Percentiles rank a stretch among this genome's conserved stretches.
Conservation (phyloP, 805 yeast genomes). For the Kodamaea jinghongensis region DNA sequence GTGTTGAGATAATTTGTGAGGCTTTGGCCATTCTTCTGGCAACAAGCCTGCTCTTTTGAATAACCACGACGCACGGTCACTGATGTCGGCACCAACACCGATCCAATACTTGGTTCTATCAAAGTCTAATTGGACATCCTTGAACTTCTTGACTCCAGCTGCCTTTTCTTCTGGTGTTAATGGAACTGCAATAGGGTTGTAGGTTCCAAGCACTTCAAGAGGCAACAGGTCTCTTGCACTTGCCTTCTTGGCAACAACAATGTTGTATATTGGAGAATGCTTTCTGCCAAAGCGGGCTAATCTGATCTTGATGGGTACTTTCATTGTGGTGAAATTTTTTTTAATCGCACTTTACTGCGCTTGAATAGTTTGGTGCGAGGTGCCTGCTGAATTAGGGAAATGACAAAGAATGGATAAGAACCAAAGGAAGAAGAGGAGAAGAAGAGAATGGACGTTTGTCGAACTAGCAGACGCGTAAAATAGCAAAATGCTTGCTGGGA, state of each 20-base stretch:
- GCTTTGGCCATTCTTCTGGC: conserved; percentile 56
- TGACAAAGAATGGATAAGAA: too few species aligned
- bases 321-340: conserved; percentile 30
- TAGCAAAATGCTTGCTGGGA: too few species aligned
- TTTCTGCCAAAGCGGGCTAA: conserved; percentile 91
- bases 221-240: conserved; percentile 88
- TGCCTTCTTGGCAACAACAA: conserved; percentile 76
- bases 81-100: conserved; percentile 95
- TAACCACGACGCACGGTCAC: conserved; percentile 72
- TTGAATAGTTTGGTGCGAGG: too few species aligned
- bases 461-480: too few species aligned
- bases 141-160: conserved; percentile 57
- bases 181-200: conserved; percentile 78
- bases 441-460: too few species aligned
- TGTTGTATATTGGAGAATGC: conserved; percentile 84
- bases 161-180: conserved; percentile 59
- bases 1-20: conserved; percentile 37
- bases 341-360: too few species aligned
- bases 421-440: too few species aligned
- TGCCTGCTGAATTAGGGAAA: too few species aligned
- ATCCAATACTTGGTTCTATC: conserved; percentile 92
- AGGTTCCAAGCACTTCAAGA: conserved; percentile 92
- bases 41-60: conserved; percentile 76
- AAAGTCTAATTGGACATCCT: conserved; percentile 82
- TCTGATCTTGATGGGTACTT: conserved; percentile 81